Evolutionary conservation across 305 asterid genomes (phyloP).

Genomic region (Fraxinus ornus): DNA sequence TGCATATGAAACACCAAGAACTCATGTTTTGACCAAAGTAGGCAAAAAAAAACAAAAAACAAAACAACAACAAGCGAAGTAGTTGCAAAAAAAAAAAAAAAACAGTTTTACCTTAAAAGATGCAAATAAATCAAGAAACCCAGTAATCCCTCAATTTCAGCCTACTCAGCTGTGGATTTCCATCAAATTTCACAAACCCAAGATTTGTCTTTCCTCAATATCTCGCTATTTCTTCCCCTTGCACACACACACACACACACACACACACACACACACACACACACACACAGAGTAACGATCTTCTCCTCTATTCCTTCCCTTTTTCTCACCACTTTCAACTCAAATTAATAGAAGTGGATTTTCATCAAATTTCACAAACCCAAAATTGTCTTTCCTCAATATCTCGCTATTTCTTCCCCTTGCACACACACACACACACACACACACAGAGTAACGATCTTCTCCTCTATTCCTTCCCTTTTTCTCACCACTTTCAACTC

Average conservation of each 20-base stretch:
- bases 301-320: not conserved
- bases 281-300: not conserved
- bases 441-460: not conserved
- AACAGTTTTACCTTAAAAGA: constrained; percentile 28
- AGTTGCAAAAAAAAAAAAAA: constrained; percentile 13
- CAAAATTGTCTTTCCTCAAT: constrained; percentile 27
- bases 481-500: not conserved
- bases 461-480: not conserved
- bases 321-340: not conserved
- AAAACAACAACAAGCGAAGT: constrained; percentile 18
- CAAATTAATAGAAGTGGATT: constrained; percentile 16
- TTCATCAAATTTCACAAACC: constrained; percentile 26
- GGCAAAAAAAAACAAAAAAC: constrained; percentile 9
- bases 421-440: not conserved
- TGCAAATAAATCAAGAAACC: constrained; percentile 26
- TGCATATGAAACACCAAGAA: constrained; percentile 7
- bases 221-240: constrained; percentile 20
- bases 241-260: too few relatives aligned
- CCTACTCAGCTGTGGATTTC: constrained; percentile 26
- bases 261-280: constrained; percentile 9
- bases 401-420: constrained; percentile 20
- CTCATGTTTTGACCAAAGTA: constrained; percentile 22
- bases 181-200: constrained; percentile 26
- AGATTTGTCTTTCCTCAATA: constrained; percentile 25
- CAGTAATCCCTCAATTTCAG: constrained; percentile 29